These are phyloP conservation scores for Lanzia echinophila DNA, from an alignment of 2,329 filamentous ascomycete species.

Conservation along the genomic window DNA sequence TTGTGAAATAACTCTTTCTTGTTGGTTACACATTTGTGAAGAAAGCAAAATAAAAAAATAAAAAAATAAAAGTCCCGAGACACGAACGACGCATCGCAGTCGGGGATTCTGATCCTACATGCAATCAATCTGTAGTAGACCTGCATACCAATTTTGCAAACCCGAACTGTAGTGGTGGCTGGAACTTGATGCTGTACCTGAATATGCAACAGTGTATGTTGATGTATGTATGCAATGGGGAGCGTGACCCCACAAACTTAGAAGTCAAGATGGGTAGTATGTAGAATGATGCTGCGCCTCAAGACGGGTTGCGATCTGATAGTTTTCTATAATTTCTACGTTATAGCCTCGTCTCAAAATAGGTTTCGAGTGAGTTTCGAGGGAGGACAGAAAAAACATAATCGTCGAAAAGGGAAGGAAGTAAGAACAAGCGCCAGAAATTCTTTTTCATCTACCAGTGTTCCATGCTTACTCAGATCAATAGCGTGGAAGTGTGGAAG, in stretches of 20 bases:
- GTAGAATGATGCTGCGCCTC: background rate
- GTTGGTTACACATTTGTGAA: background rate
- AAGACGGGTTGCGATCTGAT: background rate
- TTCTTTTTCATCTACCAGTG: background rate
- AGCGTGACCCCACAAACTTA: slow-evolving; percentile 3
- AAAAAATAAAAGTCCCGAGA: background rate
- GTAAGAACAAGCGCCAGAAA: background rate
- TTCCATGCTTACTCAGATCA: slow-evolving; percentile 9
- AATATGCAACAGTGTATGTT: background rate
- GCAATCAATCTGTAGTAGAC: background rate
- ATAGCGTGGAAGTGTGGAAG: background rate
- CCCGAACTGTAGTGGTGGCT: background rate
- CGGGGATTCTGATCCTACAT: background rate
- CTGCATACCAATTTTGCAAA: background rate
- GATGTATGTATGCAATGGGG: slow-evolving; percentile 3
- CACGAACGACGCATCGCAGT: background rate
- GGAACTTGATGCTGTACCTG: slow-evolving; percentile 3
- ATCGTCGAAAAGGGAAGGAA: background rate
- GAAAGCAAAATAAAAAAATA: background rate
- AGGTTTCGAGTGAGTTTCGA: slow-evolving; percentile 10
- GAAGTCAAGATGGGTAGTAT: background rate
- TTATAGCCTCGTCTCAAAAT: slow-evolving; percentile 16
- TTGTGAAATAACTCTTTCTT: no score
- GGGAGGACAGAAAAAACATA: background rate
- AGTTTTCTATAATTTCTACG: background rate